Evolutionary conservation across 164 flowering plant genomes (phyloP).

Genomic region (Nelumbo lutea): DNA sequence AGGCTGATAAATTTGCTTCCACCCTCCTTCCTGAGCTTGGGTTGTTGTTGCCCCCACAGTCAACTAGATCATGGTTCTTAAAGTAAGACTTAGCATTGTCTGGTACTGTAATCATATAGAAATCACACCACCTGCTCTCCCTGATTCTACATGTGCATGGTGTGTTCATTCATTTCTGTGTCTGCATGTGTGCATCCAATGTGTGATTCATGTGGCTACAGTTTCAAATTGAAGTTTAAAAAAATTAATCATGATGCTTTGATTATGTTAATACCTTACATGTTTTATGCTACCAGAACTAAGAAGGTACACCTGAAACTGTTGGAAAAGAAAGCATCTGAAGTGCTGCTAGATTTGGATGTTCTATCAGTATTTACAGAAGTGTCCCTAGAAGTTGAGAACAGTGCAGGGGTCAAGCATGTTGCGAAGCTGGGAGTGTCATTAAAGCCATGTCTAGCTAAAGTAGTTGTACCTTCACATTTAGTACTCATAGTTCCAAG

Average conservation of each 20-base stretch:
- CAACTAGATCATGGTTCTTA: constrained; percentile 67
- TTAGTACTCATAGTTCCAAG: constrained; percentile 65
- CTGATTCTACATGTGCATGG: neutral
- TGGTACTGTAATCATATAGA: neutral
- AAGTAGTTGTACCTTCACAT: constrained; percentile 48
- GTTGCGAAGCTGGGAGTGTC: constrained; percentile 67
- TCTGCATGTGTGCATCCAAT: neutral
- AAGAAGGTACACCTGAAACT: constrained; percentile 47
- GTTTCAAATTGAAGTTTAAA: too few relatives aligned
- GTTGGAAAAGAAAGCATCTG: constrained; percentile 45
- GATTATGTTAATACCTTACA: constrained; percentile 3
- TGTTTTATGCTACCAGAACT: constrained; percentile 44
- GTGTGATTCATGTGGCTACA: too few relatives aligned
- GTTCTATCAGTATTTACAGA: constrained; percentile 80
- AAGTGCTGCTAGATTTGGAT: constrained; percentile 64
- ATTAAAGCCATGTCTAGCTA: constrained; percentile 36
- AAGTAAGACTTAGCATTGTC: constrained; percentile 46
- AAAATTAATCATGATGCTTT: neutral
- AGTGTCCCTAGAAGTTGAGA: constrained; percentile 45
- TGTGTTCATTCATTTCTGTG: neutral
- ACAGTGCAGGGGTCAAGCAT: constrained; percentile 33
- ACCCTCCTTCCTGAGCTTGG: constrained; percentile 59
- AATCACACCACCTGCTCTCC: neutral
- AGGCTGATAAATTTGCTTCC: constrained; percentile 34
- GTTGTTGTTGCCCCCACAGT: constrained; percentile 53